phyloP scores from a whole-genome alignment of 345 rosid species.

The Populus pruinosa region DNA sequence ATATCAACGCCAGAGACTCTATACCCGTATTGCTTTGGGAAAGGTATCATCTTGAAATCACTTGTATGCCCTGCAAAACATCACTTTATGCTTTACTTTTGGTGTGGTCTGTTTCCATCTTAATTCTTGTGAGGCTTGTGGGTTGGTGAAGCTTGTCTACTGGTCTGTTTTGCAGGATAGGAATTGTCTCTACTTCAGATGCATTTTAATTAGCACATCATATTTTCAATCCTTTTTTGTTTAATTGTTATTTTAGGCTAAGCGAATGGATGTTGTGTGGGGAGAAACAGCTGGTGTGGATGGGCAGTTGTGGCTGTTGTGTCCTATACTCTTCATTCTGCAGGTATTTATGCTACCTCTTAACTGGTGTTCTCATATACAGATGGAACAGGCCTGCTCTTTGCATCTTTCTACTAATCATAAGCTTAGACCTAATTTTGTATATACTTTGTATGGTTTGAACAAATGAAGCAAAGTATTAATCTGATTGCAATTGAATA shows the following conservation, averaged over 20 bases:
- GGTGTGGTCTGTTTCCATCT: not conserved
- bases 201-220: not conserved
- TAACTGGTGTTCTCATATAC: not conserved
- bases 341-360: constrained; percentile 52
- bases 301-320: constrained; percentile 91
- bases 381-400: not conserved
- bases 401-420: not conserved
- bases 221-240: not conserved
- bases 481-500: not conserved
- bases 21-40: constrained; percentile 96
- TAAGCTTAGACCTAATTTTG: not conserved
- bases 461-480: not conserved
- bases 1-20: constrained; percentile 98
- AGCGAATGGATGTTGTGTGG: constrained; percentile 99
- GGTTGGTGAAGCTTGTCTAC: not conserved
- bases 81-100: constrained; percentile 7
- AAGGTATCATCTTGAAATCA: constrained; percentile 47
- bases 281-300: constrained; percentile 99
- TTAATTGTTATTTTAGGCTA: constrained; percentile 53
- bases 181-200: not conserved
- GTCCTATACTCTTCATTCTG: constrained; percentile 84
- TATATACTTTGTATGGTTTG: not conserved
- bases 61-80: not conserved
- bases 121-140: not conserved
- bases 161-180: constrained; percentile 4